Conservation (phyloP, 176 grass and related monocot genomes). For the Miscanthus lutarioriparius region DNA sequence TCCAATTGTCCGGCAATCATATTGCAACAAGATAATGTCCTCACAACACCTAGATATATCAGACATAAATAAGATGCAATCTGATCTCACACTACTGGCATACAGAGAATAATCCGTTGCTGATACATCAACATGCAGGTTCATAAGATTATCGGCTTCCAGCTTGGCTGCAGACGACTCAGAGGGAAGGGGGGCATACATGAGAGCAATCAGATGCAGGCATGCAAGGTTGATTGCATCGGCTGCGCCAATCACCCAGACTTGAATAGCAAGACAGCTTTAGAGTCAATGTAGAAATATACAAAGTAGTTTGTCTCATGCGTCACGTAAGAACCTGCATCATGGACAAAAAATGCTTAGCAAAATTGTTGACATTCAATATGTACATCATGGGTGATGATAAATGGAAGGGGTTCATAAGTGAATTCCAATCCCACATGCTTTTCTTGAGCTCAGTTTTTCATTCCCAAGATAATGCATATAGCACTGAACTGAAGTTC, state of each 20-base stretch:
- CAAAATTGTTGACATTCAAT: neutral
- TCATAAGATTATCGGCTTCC: slow-evolving; percentile 32
- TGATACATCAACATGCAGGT: slow-evolving; percentile 31
- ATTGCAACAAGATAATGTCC: slow-evolving; percentile 43
- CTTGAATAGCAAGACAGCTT: slow-evolving; percentile 83
- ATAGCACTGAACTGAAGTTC: neutral
- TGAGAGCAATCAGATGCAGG: neutral
- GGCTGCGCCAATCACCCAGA: slow-evolving; percentile 54
- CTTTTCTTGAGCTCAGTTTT: neutral
- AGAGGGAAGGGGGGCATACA: slow-evolving; percentile 1
- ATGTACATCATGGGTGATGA: neutral
- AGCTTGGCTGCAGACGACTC: slow-evolving; percentile 2
- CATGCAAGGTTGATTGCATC: neutral
- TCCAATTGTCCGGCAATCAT: slow-evolving; percentile 27
- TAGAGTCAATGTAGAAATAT: slow-evolving; percentile 85
- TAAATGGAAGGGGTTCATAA: neutral
- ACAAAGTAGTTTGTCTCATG: slow-evolving; percentile 85
- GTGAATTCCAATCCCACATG: neutral
- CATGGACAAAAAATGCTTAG: slow-evolving; percentile 5
- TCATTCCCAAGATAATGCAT: neutral
- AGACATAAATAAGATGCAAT: slow-evolving; percentile 27
- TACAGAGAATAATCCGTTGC: neutral
- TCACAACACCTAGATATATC: slow-evolving; percentile 48
- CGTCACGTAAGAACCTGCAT: slow-evolving; percentile 72
- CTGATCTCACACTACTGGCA: slow-evolving; percentile 31